Evolutionary conservation across 352 stramenopile species (phyloP).

Genomic region (Phytophthora sp.): DNA sequence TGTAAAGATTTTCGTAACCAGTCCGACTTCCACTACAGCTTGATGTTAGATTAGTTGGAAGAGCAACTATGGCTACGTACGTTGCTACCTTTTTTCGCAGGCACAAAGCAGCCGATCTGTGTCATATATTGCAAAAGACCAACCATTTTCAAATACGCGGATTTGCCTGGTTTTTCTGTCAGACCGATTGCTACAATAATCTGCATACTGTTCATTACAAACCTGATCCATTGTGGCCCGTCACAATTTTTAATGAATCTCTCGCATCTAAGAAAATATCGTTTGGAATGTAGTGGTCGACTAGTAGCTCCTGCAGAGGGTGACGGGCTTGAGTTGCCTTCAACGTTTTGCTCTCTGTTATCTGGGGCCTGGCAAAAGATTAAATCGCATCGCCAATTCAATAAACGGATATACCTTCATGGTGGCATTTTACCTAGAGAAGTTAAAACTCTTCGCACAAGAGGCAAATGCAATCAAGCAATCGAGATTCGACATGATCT

Average conservation of each 20-base stretch:
- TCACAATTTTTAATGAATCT: slow-evolving; percentile 71
- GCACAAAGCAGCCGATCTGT: slow-evolving; percentile 85
- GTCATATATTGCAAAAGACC: slow-evolving; percentile 86
- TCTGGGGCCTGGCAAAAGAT: slow-evolving; percentile 40
- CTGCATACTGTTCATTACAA: not conserved
- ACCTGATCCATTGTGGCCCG: slow-evolving; percentile 89
- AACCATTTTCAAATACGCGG: slow-evolving; percentile 87
- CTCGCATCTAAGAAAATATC: slow-evolving; percentile 57
- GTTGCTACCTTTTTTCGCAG: slow-evolving; percentile 63
- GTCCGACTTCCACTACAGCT: slow-evolving; percentile 64
- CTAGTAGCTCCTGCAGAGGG: slow-evolving; percentile 83
- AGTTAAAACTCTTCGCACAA: slow-evolving; percentile 75
- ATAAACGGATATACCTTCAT: too few species aligned
- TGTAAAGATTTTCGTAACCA: slow-evolving; percentile 81
- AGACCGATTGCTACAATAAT: not conserved
- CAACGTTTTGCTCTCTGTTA: slow-evolving; percentile 58
- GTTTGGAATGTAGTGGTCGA: slow-evolving; percentile 87
- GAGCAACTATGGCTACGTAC: not conserved
- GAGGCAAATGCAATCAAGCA: slow-evolving; percentile 74
- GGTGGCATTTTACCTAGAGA: slow-evolving; percentile 77
- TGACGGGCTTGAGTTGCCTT: slow-evolving; percentile 69
- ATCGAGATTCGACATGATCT: slow-evolving; percentile 70
- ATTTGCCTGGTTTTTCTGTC: slow-evolving; percentile 68
- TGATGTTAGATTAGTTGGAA: too few species aligned
- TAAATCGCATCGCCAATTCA: not conserved